Evolutionary conservation across 345 rosid species (phyloP).

Genomic region (Populus nigra): DNA sequence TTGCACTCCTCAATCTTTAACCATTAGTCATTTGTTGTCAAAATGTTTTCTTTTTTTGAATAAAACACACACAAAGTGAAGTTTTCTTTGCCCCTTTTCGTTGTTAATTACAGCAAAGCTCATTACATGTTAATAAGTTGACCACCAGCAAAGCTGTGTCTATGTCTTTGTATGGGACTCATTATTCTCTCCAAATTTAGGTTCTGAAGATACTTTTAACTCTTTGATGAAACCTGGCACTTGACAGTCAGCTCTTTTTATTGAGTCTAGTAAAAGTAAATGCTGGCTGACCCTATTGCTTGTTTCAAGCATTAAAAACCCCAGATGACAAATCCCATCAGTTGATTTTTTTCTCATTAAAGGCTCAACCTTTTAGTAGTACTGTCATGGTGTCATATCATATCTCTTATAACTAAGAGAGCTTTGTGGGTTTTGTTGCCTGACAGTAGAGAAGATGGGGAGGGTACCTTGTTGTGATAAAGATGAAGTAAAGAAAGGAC

Average conservation of each 20-base stretch:
- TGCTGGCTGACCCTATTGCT: background rate
- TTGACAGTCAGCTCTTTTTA: background rate
- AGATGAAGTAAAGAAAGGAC: constrained; percentile 37
- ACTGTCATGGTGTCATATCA: background rate
- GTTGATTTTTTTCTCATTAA: background rate
- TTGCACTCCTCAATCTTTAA: too few relatives aligned
- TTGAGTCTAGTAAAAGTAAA: constrained; percentile 7
- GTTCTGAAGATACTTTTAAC: background rate
- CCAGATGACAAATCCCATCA: constrained; percentile 19
- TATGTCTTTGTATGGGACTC: background rate
- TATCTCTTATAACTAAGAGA: background rate
- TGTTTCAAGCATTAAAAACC: background rate
- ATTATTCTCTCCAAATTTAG: background rate
- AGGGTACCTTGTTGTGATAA: constrained; percentile 34
- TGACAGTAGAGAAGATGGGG: constrained; percentile 15
- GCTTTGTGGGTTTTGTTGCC: background rate
- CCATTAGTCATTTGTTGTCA: too few relatives aligned
- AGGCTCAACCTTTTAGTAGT: background rate
- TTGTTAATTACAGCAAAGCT: background rate
- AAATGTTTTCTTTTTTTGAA: too few relatives aligned
- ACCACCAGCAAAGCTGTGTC: background rate
- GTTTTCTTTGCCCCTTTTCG: too few relatives aligned
- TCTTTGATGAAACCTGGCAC: constrained; percentile 11
- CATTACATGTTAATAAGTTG: background rate
- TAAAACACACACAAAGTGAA: background rate